These are phyloP conservation scores for Porpolomopsis calyptriformis DNA, from an alignment of 768 basidiomycete species.

Conservation along the genomic window DNA sequence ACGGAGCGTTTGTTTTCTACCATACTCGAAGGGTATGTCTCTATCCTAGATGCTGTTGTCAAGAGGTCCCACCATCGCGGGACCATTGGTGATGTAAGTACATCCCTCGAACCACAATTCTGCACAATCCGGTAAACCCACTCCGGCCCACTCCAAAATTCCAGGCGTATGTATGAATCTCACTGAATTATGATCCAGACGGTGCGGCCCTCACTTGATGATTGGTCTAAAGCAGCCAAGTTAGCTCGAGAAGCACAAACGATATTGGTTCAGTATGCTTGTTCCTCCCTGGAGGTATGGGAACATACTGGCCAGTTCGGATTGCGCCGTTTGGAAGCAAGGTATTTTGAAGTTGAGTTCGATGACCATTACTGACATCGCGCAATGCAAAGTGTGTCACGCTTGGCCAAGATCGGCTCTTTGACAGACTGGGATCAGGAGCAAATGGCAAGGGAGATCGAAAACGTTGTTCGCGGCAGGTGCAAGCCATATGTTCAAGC, in stretches of 20 bases:
- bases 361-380: not conserved
- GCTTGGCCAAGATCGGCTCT: not conserved
- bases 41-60: not conserved
- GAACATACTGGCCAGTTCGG: not conserved
- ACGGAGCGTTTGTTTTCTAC: not conserved
- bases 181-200: not conserved
- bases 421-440: slow-evolving; percentile 3
- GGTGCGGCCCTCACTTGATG: not conserved
- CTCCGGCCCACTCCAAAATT: not conserved
- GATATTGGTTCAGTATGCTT: not conserved
- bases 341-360: not conserved
- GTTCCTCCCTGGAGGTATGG: not conserved
- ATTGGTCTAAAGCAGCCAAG: not conserved
- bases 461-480: too few relatives aligned
- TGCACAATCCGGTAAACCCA: not conserved
- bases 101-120: not conserved
- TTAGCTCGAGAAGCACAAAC: not conserved
- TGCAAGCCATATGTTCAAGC: too few relatives aligned
- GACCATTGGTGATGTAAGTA: not conserved
- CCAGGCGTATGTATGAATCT: not conserved
- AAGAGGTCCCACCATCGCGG: not conserved
- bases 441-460: slow-evolving; percentile 10
- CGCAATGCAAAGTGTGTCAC: not conserved
- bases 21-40: not conserved
- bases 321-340: not conserved